These are phyloP conservation scores for Pythium biforme DNA, from an alignment of 352 stramenopile genomes.

Conservation along the genomic window DNA sequence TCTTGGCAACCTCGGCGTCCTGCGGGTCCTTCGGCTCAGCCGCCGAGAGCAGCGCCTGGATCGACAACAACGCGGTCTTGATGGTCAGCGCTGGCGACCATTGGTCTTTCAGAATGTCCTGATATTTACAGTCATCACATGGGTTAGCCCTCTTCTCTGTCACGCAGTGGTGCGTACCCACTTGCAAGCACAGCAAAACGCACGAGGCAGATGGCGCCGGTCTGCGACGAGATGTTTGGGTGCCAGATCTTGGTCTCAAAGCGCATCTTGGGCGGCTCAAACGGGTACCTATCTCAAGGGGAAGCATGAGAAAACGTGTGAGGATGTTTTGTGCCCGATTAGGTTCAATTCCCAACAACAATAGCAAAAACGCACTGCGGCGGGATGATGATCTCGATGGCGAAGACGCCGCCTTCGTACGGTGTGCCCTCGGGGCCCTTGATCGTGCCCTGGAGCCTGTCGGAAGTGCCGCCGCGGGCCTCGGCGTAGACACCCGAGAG, in stretches of 20 bases:
- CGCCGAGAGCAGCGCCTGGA: constrained; percentile 95
- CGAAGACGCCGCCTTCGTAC: constrained; percentile 86
- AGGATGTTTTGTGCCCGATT: too few species aligned
- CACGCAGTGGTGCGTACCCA: background rate
- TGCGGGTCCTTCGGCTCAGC: constrained; percentile 92
- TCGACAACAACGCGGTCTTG: constrained; percentile 95
- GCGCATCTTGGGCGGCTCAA: constrained; percentile 94
- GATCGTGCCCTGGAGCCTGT: constrained; percentile 50
- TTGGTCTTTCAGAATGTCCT: constrained; percentile 98
- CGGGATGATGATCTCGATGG: constrained; percentile 95
- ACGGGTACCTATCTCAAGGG: constrained; percentile 79
- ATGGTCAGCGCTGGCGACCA: constrained; percentile 97
- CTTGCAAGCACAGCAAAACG: background rate
- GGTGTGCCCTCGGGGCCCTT: constrained; percentile 76
- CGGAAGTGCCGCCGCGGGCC: constrained; percentile 33
- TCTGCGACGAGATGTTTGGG: constrained; percentile 97
- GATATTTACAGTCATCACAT: background rate
- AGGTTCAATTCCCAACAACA: too few species aligned
- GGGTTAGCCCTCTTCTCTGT: background rate
- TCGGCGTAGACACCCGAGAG: constrained; percentile 77
- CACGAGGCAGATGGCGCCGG: constrained; percentile 95
- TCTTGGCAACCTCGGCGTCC: constrained; percentile 95
- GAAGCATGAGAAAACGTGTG: background rate
- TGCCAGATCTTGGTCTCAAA: constrained; percentile 97
- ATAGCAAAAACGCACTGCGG: constrained; percentile 61